Base-by-base conservation (phyloP, 129 eudicot genomes). In the Lactuca sativa region DNA sequence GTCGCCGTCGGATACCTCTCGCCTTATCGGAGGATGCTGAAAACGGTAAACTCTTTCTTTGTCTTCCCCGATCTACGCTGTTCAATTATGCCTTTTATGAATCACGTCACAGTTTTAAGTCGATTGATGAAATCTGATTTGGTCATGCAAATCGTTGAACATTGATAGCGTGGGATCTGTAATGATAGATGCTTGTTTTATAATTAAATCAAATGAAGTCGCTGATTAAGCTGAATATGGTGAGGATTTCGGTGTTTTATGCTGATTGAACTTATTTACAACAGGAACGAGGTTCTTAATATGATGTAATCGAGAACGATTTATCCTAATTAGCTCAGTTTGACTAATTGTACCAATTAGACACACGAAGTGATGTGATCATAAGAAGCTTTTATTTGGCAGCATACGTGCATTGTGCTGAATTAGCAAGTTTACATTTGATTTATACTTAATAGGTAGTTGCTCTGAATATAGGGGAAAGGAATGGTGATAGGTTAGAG, bases 41-140 rank as follows among this genome's bases (percentile, higher is more conserved):
- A 51, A 53, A 15, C 32, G 74, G 74, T 70, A 70, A 56, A 41
- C 49, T 37, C 0, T 68, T 6, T 38, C 49, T 17, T 16, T 1
- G 6, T 40, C 53, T 69, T 38, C 54, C 17, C 65, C n/a, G 63
- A 70, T 57, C 56, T 54, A 54, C 21, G 63, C 16, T 69, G 7
- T 18, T 41, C 56, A 56, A 18, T 70, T 70, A 44, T 18, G 51
- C 56, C 9, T 41, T 43, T 60, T 36, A 13, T 33, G 8, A 59
- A 47, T 59, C 51, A 4, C 2, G 17, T 59, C 58, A 71, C 25
- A 43, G 48, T 58, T 14, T 43, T 30, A 31, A 4, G 41, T 30
- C 66, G 9, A 31, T 38, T 57, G 15, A 32, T 52, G 59, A 66
- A 66, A 49, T 6, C 14, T 21, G 59, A 11, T 30, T n/a, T 67